Percentiles rank a stretch among this genome's conserved stretches.
phyloP scores from a whole-genome alignment of 495 filamentous ascomycete genomes.

The Tuber melanosporum region DNA sequence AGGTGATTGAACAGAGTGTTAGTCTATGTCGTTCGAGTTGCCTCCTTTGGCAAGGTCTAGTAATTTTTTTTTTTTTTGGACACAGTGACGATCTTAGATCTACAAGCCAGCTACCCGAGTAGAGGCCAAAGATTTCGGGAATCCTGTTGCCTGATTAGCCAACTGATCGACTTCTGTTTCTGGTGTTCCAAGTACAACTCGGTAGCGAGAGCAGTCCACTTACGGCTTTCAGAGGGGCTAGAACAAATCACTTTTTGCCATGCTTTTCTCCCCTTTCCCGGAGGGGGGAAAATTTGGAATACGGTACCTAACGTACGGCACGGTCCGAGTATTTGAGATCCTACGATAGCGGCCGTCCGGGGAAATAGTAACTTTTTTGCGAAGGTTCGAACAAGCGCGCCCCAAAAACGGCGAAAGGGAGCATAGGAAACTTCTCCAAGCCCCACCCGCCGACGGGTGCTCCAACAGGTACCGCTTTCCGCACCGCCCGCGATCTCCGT shows the following conservation, averaged over 20 bases:
- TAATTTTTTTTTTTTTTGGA: too few relatives aligned
- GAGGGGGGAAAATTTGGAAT: too few relatives aligned
- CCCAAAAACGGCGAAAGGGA: too few relatives aligned
- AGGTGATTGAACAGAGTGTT: background rate
- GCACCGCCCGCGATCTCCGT: too few relatives aligned
- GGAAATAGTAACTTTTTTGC: too few relatives aligned
- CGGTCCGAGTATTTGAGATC: background rate
- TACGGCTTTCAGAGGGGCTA: background rate
- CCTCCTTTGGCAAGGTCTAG: background rate
- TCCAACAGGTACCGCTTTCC: background rate
- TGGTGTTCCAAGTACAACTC: background rate
- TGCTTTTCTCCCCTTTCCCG: too few relatives aligned
- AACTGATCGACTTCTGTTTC: background rate
- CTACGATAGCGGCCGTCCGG: too few relatives aligned
- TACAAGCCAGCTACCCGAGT: background rate
- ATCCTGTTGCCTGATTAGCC: background rate
- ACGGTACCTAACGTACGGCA: background rate
- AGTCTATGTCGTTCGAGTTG: background rate
- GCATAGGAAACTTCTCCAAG: background rate
- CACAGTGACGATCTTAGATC: background rate
- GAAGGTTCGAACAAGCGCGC: too few relatives aligned
- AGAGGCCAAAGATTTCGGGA: background rate
- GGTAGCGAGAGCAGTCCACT: background rate
- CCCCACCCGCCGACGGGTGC: background rate
- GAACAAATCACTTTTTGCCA: too few relatives aligned